Evolutionary conservation across 106 monocot species (phyloP).

Genomic region (Chionographis japonica): DNA sequence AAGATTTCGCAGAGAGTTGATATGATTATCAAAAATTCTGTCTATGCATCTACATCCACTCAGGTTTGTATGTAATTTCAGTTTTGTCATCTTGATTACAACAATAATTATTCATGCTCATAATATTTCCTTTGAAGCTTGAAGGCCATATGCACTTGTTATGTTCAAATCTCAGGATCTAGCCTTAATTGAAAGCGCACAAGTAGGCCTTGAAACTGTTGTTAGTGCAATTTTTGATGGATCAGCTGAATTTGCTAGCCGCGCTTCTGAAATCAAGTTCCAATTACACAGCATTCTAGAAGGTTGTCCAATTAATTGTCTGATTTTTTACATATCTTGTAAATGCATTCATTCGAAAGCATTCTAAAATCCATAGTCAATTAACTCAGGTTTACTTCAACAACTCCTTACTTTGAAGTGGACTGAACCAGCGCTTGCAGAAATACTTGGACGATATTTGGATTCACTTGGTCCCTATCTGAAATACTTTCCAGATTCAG

Average conservation of each 20-base stretch:
- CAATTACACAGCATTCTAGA: constrained; percentile 58
- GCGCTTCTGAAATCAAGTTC: constrained; percentile 42
- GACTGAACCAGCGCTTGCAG: constrained; percentile 64
- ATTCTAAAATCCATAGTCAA: constrained; percentile 1
- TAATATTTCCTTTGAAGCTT: neutral
- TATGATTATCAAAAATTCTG: constrained; percentile 26
- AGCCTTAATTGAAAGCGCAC: constrained; percentile 71
- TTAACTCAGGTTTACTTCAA: constrained; percentile 72
- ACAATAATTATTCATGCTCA: neutral
- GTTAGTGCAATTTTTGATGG: constrained; percentile 69
- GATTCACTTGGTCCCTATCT: constrained; percentile 82
- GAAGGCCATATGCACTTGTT: neutral
- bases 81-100: neutral
- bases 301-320: constrained; percentile 46
- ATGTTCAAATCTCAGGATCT: constrained; percentile 31
- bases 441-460: constrained; percentile 69
- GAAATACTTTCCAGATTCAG: constrained; percentile 68
- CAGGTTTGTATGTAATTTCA: constrained; percentile 36
- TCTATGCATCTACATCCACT: constrained; percentile 22
- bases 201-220: constrained; percentile 73
- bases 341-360: constrained; percentile 7
- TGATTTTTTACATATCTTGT: neutral
- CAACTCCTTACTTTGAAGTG: constrained; percentile 69
- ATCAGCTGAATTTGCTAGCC: constrained; percentile 21
- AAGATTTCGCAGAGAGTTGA: constrained; percentile 59